These are phyloP conservation scores for Podaxis carcinomalis DNA, from an alignment of 768 basidiomycete species.

Conservation along the genomic window DNA sequence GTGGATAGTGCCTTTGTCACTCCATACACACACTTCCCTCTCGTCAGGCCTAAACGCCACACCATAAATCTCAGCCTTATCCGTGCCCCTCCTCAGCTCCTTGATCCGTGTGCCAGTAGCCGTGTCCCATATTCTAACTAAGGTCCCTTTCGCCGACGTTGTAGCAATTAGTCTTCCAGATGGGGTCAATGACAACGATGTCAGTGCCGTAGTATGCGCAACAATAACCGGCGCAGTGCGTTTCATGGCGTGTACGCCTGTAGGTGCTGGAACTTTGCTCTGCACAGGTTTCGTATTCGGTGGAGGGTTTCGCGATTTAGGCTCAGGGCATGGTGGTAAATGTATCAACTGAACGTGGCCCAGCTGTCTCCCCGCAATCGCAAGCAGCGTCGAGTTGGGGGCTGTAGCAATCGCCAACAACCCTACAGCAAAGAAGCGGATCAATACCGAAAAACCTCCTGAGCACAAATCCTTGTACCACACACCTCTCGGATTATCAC, in stretches of 20 bases:
- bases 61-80: constrained; percentile 89
- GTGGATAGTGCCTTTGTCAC: constrained; percentile 94
- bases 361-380: constrained; percentile 78
- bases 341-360: constrained; percentile 89
- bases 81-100: constrained; percentile 82
- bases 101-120: constrained; percentile 65
- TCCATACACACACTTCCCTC: constrained; percentile 85
- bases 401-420: constrained; percentile 78
- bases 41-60: constrained; percentile 87
- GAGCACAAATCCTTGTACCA: constrained; percentile 12
- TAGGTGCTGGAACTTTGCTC: constrained; percentile 34
- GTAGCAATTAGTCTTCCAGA: constrained; percentile 82
- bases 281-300: constrained; percentile 33
- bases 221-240: constrained; percentile 70
- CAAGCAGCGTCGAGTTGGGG: constrained; percentile 74
- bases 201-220: constrained; percentile 77
- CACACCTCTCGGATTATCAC: constrained; percentile 80
- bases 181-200: constrained; percentile 70
- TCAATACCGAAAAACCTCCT: constrained; percentile 9
- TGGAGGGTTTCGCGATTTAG: constrained; percentile 49
- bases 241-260: constrained; percentile 24
- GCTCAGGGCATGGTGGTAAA: constrained; percentile 72
- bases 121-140: constrained; percentile 86
- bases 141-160: constrained; percentile 77
- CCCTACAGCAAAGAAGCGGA: constrained; percentile 33